Evolutionary conservation across 345 rosid species (phyloP).

Genomic region (Jatropha curcas): DNA sequence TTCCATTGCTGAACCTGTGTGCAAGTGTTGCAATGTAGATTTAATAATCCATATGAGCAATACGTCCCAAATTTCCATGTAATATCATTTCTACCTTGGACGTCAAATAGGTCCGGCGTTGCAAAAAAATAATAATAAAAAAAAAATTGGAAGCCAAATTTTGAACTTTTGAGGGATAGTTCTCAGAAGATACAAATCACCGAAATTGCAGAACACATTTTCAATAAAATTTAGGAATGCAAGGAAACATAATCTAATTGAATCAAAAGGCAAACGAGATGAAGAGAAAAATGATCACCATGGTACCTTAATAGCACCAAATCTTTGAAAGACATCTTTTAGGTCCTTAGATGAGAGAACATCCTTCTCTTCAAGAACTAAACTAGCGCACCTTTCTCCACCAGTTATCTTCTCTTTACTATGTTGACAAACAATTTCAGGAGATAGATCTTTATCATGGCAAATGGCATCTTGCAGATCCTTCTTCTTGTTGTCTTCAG

Average conservation of each 20-base stretch:
- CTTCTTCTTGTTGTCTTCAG: background rate
- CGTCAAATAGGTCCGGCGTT: background rate
- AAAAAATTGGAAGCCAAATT: no score
- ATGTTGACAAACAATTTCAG: background rate
- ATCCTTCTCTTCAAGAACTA: background rate
- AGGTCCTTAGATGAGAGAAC: background rate
- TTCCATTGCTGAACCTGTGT: no score
- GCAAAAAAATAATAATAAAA: background rate
- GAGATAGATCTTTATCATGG: background rate
- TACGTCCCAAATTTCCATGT: background rate
- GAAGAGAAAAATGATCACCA: background rate
- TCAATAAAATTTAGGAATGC: background rate
- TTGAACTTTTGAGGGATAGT: background rate
- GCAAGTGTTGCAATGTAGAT: background rate
- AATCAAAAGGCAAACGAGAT: background rate
- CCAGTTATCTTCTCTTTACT: background rate
- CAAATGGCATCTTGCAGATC: background rate
- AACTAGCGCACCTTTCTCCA: background rate
- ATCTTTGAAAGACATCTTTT: constrained; percentile 13
- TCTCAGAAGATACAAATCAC: background rate
- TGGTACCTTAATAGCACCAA: constrained; percentile 15
- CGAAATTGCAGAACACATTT: background rate
- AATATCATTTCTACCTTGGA: background rate
- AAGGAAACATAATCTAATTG: background rate
- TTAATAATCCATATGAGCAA: background rate